These are phyloP conservation scores for Phytophthora cactorum DNA, from an alignment of 352 stramenopile genomes.

Conservation along the genomic window DNA sequence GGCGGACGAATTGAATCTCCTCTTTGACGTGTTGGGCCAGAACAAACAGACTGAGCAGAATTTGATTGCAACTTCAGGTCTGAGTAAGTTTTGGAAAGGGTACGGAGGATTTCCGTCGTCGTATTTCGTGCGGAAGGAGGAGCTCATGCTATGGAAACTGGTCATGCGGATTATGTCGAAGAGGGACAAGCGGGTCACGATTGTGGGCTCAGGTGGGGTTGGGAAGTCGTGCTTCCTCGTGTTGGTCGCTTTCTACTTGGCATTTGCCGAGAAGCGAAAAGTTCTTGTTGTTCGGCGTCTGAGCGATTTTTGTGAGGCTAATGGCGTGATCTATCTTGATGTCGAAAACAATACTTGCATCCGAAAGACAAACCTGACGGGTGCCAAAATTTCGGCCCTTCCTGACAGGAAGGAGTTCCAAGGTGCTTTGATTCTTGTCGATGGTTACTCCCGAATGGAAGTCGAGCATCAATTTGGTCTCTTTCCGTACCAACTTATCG, in stretches of 20 bases:
- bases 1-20: slow-evolving; percentile 3
- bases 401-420: slow-evolving; percentile 27
- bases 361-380: slow-evolving; percentile 16
- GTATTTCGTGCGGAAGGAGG: slow-evolving; percentile 36
- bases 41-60: slow-evolving; percentile 8
- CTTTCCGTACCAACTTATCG: slow-evolving; percentile 26
- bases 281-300: slow-evolving; percentile 30
- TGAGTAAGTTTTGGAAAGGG: slow-evolving; percentile 24
- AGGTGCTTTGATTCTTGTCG: slow-evolving; percentile 25
- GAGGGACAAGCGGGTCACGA: slow-evolving; percentile 20
- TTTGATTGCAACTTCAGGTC: slow-evolving; percentile 8
- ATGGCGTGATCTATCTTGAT: slow-evolving; percentile 28
- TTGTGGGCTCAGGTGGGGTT: slow-evolving; percentile 34
- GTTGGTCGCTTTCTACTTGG: slow-evolving; percentile 31
- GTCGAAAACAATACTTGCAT: slow-evolving; percentile 20
- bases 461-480: slow-evolving; percentile 18
- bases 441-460: slow-evolving; percentile 31
- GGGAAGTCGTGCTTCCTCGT: slow-evolving; percentile 38
- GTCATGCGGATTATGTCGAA: slow-evolving; percentile 25
- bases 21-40: slow-evolving; percentile 24
- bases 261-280: slow-evolving; percentile 29
- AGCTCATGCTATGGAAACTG: slow-evolving; percentile 26
- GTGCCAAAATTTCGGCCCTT: slow-evolving; percentile 22
- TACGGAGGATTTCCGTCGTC: slow-evolving; percentile 31
- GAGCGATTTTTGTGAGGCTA: slow-evolving; percentile 15